Evolutionary conservation across 2,329 filamentous ascomycete species (phyloP).

Genomic region (Dryadomyces quercus-mongolicae): DNA sequence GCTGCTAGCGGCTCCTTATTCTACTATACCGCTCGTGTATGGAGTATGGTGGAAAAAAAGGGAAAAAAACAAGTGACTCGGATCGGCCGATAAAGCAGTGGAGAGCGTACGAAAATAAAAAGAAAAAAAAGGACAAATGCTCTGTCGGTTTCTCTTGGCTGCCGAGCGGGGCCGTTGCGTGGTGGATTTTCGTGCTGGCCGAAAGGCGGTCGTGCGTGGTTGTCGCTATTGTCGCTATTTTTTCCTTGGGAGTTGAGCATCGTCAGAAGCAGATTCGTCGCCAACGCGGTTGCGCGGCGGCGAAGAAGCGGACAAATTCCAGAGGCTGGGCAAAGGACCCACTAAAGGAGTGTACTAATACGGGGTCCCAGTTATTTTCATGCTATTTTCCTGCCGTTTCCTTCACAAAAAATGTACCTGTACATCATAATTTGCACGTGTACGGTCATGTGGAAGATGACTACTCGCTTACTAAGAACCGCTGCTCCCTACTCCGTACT

Average conservation of each 20-base stretch:
- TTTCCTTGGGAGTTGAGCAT: slow-evolving; percentile 1
- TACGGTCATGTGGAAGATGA: not conserved
- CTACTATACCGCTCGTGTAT: no score
- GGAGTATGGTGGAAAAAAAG: not conserved
- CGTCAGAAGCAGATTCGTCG: slow-evolving; percentile 1
- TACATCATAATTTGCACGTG: no score
- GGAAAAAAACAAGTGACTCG: not conserved
- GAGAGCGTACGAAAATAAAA: not conserved
- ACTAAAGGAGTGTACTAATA: not conserved
- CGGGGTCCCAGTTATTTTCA: no score
- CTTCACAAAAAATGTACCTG: no score
- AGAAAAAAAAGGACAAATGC: no score
- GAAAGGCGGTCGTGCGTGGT: not conserved
- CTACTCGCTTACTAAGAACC: no score
- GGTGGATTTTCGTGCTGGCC: slow-evolving; percentile 1
- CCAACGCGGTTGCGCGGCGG: slow-evolving; percentile 1
- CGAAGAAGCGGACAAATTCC: not conserved
- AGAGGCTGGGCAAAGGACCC: not conserved
- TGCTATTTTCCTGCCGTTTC: no score
- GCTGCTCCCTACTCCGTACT: no score
- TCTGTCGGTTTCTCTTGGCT: no score
- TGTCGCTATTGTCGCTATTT: not conserved
- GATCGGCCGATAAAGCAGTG: not conserved
- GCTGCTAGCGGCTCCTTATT: no score
- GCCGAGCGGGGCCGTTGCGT: slow-evolving; percentile 1